These are phyloP conservation scores for Myrica gale DNA, from an alignment of 306 rosid genomes.

Conservation along the genomic window DNA sequence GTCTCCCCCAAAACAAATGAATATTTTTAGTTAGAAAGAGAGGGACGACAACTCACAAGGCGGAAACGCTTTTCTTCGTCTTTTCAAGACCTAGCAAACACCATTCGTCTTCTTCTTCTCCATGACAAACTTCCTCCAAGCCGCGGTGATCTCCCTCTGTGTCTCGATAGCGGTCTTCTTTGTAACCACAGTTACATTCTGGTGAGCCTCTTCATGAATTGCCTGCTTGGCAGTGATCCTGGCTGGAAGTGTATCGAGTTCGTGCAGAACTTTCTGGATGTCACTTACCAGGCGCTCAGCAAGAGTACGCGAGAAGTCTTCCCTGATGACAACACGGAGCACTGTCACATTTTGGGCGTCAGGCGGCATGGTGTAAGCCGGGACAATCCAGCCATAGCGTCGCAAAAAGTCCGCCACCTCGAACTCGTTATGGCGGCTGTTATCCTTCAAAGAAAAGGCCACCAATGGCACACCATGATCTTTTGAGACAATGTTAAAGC, in stretches of 20 bases:
- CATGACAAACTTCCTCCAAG: constrained; percentile 75
- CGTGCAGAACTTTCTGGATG: constrained; percentile 64
- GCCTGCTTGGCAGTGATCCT: constrained; percentile 34
- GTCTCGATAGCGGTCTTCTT: constrained; percentile 61
- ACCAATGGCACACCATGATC: constrained; percentile 86
- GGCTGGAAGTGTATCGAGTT: constrained; percentile 62
- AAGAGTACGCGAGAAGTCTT: constrained; percentile 82
- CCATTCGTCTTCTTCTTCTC: constrained; percentile 73
- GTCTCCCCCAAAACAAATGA: neutral
- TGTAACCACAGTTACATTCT: constrained; percentile 26
- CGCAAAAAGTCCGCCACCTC: constrained; percentile 67
- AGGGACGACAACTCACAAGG: neutral
- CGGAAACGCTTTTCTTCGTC: neutral
- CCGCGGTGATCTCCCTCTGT: constrained; percentile 65
- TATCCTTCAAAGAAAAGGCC: constrained; percentile 77
- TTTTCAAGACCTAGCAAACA: constrained; percentile 45
- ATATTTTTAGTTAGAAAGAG: neutral
- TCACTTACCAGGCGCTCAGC: constrained; percentile 81
- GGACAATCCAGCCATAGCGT: constrained; percentile 93
- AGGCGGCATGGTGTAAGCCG: constrained; percentile 92
- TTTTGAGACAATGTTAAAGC: constrained; percentile 71
- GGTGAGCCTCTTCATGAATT: constrained; percentile 12
- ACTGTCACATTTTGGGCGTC: constrained; percentile 80
- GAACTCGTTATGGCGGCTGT: constrained; percentile 55
- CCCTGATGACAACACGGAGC: constrained; percentile 81